A percentile compares a stretch with the other conserved stretches of the same genome.
Conservation (phyloP, 805 yeast species). For the Saccharomycodes ludwigii region DNA sequence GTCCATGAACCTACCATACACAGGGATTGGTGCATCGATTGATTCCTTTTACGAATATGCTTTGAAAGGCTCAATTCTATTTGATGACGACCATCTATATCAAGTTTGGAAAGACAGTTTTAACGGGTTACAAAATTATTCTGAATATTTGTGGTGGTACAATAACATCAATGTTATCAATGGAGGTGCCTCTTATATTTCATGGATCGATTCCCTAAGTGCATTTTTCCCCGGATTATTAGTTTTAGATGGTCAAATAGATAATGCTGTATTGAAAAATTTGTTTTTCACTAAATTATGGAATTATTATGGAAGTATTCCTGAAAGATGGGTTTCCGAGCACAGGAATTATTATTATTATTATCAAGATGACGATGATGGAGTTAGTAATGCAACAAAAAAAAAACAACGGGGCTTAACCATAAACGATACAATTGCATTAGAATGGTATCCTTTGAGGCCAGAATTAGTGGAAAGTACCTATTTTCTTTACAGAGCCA, state of each 20-base stretch:
- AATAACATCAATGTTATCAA: conserved; percentile 41
- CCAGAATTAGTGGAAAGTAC: conserved; percentile 91
- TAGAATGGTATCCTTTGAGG: conserved; percentile 87
- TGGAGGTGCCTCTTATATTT: conserved; percentile 33
- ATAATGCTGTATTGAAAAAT: conserved; percentile 53
- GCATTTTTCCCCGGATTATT: conserved; percentile 86
- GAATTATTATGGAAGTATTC: conserved; percentile 69
- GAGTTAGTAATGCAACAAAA: conserved; percentile 2
- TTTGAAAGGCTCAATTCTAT: conserved; percentile 60
- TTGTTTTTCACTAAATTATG: conserved; percentile 59
- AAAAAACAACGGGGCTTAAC: conserved; percentile 11
- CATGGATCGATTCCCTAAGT: conserved; percentile 79
- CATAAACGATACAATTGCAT: conserved; percentile 31
- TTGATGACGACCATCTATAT: conserved; percentile 42
- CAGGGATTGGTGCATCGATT: conserved; percentile 84
- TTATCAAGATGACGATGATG: neutral
- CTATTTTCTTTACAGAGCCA: conserved; percentile 70
- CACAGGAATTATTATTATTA: neutral
- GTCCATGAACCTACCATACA: conserved; percentile 42
- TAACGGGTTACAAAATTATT: conserved; percentile 42
- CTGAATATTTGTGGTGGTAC: conserved; percentile 39
- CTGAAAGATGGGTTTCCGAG: conserved; percentile 66
- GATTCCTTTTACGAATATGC: conserved; percentile 90
- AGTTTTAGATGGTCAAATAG: conserved; percentile 63
- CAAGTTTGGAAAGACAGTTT: conserved; percentile 52